Base-by-base conservation (phyloP, 371 early-diverging fungal species). In the Circinella minor region DNA sequence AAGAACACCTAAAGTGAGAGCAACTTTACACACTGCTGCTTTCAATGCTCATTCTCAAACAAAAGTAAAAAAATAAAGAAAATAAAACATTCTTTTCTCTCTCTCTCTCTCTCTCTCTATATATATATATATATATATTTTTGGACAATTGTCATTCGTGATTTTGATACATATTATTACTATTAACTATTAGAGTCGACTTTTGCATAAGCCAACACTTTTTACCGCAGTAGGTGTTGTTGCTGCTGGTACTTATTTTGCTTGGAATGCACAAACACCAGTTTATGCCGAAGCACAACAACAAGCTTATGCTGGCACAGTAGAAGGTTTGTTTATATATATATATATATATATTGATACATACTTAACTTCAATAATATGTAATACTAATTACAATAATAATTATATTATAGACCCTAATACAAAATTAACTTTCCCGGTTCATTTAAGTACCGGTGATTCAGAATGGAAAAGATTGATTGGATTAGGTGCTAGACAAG, bases 401-500 rank as follows among this genome's bases (percentile, higher is more conserved):
- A 17, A 18, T 8, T 38, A 11, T 55, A 27, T 13, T 37, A 69
- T 43, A 80, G 85, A 85, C 18, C 81, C 82, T 0, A 71, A 71
- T 17, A 78, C 82, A 5, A 71, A 78, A 20, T 37, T 79, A 0
- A 47, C 65, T 7, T 82, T 85, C 66, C 85, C 85, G 9, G 64
- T 79, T 38, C 70, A 73, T 61, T 63, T 85, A 48, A 67, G 78
- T 7, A 75, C 78, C 5, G 67, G 65, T 55, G 57, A 14, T 34
- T 77, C 69, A 1, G 80, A 77, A 66, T 79, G 79, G 76, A 81
- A 78, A 55, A 78, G 81, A 4, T 70, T 91, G 7, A 70, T 92
- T 48, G 92, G 92, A 7, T 77, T 90, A 8, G 93, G 93, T 51
- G 86, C 86, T 4, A 86, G 93, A 55, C 86, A 85, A 74, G 91